phyloP scores from a whole-genome alignment of 805 yeast species.

The Lachancea nothofagi region DNA sequence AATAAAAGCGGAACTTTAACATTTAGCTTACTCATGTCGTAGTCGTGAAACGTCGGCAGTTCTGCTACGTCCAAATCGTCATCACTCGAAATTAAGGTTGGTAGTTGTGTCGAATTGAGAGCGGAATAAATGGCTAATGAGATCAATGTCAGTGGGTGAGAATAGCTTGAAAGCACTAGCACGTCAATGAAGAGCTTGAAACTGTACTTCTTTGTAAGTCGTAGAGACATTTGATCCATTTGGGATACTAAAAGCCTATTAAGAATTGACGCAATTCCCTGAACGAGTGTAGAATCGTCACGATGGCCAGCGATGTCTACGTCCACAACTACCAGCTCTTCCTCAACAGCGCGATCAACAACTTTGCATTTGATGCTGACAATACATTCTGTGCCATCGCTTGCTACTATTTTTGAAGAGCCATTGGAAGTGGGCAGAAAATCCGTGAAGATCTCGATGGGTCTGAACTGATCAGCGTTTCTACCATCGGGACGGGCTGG shows the following conservation, averaged over 20 bases:
- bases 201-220: slow-evolving; percentile 66
- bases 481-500: slow-evolving; percentile 86
- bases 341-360: slow-evolving; percentile 42
- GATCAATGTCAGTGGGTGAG: slow-evolving; percentile 75
- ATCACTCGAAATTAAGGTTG: slow-evolving; percentile 61
- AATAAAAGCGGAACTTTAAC: slow-evolving; percentile 62
- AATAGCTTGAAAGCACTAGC: slow-evolving; percentile 65
- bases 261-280: slow-evolving; percentile 57
- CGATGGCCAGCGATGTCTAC: slow-evolving; percentile 76
- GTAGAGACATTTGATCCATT: slow-evolving; percentile 48
- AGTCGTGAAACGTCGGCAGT: slow-evolving; percentile 86
- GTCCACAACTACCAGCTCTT: slow-evolving; percentile 62
- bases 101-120: slow-evolving; percentile 68
- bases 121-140: slow-evolving; percentile 82
- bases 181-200: slow-evolving; percentile 77
- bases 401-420: slow-evolving; percentile 76
- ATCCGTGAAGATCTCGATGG: slow-evolving; percentile 74
- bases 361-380: slow-evolving; percentile 88
- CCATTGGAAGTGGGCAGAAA: slow-evolving; percentile 88
- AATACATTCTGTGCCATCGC: slow-evolving; percentile 91
- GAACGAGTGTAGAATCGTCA: slow-evolving; percentile 69
- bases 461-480: slow-evolving; percentile 66
- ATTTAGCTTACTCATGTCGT: slow-evolving; percentile 59
- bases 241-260: slow-evolving; percentile 24
- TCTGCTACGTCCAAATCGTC: slow-evolving; percentile 70